phyloP scores from a whole-genome alignment of 495 filamentous ascomycete genomes.

The Penicillium maclennaniae region DNA sequence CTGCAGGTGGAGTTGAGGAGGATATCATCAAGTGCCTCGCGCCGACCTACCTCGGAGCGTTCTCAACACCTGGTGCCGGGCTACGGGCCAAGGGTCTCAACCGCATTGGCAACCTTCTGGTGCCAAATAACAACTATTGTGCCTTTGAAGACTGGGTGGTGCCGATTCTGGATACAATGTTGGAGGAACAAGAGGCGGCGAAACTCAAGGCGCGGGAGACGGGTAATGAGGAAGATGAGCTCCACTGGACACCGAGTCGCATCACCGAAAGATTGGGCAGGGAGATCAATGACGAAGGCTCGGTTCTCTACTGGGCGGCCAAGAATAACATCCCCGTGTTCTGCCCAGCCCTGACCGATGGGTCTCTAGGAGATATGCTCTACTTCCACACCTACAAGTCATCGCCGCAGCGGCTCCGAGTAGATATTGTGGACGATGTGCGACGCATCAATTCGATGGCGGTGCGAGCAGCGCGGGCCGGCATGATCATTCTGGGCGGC shows the following conservation, averaged over 20 bases:
- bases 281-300: slow-evolving; percentile 86
- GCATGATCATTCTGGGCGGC: slow-evolving; percentile 92
- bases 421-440: slow-evolving; percentile 90
- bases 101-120: slow-evolving; percentile 92
- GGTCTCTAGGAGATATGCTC: slow-evolving; percentile 92
- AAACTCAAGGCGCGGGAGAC: slow-evolving; percentile 41
- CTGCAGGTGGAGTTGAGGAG: slow-evolving; percentile 95
- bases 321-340: slow-evolving; percentile 94
- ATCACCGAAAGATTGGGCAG: slow-evolving; percentile 81
- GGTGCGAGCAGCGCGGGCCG: slow-evolving; percentile 74
- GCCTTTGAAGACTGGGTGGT: slow-evolving; percentile 96
- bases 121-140: slow-evolving; percentile 96
- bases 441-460: slow-evolving; percentile 85
- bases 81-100: slow-evolving; percentile 84
- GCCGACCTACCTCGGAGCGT: slow-evolving; percentile 86
- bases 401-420: slow-evolving; percentile 68
- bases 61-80: slow-evolving; percentile 66
- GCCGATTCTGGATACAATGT: slow-evolving; percentile 85
- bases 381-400: slow-evolving; percentile 93
- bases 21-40: slow-evolving; percentile 97
- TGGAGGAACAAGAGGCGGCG: slow-evolving; percentile 84
- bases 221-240: slow-evolving; percentile 58
- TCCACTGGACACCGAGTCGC: slow-evolving; percentile 87
- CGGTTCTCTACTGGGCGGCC: slow-evolving; percentile 91
- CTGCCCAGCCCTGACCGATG: slow-evolving; percentile 93